These are phyloP conservation scores for Hondaea fermentalgiana DNA, from an alignment of 108 stramenopile species.

Conservation along the genomic window DNA sequence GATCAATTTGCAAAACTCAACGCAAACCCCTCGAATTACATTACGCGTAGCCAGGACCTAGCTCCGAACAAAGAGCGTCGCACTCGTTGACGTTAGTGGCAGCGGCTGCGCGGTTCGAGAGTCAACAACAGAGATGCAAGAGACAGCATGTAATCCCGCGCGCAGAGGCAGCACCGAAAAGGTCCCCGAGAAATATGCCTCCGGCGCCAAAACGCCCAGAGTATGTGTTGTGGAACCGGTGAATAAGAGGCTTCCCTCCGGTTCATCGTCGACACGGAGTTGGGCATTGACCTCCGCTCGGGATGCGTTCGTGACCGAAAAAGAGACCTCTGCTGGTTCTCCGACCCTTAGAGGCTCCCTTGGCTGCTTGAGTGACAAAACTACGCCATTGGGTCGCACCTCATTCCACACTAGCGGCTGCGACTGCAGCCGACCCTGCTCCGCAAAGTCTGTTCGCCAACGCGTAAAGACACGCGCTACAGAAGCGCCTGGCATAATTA, in stretches of 20 bases:
- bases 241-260: background rate
- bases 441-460: constrained; percentile 10
- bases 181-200: background rate
- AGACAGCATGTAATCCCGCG: background rate
- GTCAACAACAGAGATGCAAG: background rate
- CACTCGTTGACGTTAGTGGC: background rate
- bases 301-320: background rate
- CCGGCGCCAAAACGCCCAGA: background rate
- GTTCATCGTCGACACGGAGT: background rate
- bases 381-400: background rate
- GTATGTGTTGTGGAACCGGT: background rate
- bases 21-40: no score
- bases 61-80: background rate
- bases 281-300: background rate
- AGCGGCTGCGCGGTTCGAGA: background rate
- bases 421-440: background rate
- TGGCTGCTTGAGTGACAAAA: background rate
- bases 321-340: background rate
- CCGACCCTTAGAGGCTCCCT: background rate
- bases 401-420: background rate
- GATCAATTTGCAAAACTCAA: no score
- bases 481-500: background rate
- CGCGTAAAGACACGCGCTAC: background rate
- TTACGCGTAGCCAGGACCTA: no score
- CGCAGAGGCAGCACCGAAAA: background rate